Conservation (phyloP, 345 rosid genomes). For the Heritiera littoralis region DNA sequence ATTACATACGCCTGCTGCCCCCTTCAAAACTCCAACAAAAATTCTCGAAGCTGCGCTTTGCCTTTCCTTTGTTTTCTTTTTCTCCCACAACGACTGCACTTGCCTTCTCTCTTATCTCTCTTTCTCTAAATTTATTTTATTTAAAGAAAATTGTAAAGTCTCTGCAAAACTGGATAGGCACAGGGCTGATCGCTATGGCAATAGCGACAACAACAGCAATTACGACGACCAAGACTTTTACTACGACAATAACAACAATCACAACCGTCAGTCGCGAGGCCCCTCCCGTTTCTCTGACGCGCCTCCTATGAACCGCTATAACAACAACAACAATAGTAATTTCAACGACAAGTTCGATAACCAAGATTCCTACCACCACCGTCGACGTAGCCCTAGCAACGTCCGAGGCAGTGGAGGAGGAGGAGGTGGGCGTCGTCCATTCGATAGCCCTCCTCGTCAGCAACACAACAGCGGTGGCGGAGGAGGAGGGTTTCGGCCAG, state of each 20-base stretch:
- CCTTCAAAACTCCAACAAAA: neutral
- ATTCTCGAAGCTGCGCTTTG: no score
- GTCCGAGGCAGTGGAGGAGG: constrained; percentile 44
- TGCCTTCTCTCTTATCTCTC: neutral
- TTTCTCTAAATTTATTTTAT: neutral
- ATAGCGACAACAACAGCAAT: constrained; percentile 21
- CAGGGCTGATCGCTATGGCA: constrained; percentile 65
- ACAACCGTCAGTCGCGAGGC: constrained; percentile 37
- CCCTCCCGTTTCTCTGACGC: constrained; percentile 54
- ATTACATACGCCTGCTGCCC: neutral
- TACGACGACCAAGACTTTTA: constrained; percentile 16
- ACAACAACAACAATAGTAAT: constrained; percentile 12
- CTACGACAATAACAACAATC: constrained; percentile 30
- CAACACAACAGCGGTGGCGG: constrained; percentile 27
- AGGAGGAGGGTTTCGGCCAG: constrained; percentile 37
- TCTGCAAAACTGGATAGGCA: constrained; percentile 70
- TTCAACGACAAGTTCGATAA: constrained; percentile 35
- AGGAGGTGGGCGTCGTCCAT: constrained; percentile 47
- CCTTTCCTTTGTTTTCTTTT: neutral
- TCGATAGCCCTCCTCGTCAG: constrained; percentile 61
- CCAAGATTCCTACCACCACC: constrained; percentile 40
- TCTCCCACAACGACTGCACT: neutral
- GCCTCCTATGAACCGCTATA: constrained; percentile 36
- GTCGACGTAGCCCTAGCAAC: constrained; percentile 66
- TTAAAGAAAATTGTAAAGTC: neutral